Evolutionary conservation across 2,329 filamentous ascomycete species (phyloP).

Genomic region (Neopestalotiopsis sp.): DNA sequence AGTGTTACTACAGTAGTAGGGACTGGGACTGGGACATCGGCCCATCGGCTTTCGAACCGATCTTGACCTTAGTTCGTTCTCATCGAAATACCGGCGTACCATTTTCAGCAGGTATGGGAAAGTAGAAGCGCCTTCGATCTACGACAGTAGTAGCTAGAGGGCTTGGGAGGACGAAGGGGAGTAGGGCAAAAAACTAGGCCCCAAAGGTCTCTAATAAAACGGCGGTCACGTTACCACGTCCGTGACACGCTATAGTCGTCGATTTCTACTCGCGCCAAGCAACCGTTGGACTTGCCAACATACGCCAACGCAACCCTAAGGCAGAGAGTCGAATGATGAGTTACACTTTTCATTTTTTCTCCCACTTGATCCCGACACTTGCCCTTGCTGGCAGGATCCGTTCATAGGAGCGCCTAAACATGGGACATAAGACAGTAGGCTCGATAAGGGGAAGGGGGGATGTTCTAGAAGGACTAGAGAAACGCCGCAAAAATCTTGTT

Average conservation of each 20-base stretch:
- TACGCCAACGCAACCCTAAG: background rate
- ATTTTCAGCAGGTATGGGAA: background rate
- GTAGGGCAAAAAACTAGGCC: background rate
- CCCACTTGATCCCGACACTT: no score
- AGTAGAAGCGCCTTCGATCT: no score
- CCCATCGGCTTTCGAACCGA: background rate
- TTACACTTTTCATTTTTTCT: background rate
- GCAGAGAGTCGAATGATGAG: background rate
- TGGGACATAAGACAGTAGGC: no score
- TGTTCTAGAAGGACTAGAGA: background rate
- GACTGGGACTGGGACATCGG: no score
- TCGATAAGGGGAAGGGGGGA: no score
- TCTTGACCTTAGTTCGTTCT: background rate
- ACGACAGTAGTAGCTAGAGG: background rate
- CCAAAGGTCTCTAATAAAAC: background rate
- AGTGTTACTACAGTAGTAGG: no score
- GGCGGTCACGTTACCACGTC: constrained; percentile 1
- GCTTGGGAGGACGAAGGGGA: background rate
- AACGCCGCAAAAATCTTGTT: constrained; percentile 1
- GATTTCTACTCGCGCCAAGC: background rate
- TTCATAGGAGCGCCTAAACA: no score
- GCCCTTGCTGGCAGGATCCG: background rate
- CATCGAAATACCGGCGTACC: background rate
- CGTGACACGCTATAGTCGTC: background rate
- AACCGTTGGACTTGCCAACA: background rate